A percentile compares a stretch with the other conserved stretches of the same genome.
Conservation (phyloP, 2,329 filamentous ascomycete species). For the Moelleriella libera region DNA sequence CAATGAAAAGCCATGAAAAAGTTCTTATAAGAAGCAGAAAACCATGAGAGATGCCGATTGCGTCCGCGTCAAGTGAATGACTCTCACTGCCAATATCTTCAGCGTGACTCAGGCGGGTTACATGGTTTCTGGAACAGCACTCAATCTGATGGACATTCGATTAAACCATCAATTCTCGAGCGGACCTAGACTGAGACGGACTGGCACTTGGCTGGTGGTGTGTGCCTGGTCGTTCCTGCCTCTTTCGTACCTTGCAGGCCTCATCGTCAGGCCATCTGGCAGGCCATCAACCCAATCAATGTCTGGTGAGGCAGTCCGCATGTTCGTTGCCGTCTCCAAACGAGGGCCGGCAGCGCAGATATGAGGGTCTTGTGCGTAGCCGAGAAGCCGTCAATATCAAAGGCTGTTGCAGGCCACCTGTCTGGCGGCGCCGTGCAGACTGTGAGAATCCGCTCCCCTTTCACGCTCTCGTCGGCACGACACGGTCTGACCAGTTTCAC, state of each 20-base stretch:
- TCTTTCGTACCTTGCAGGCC: too few relatives aligned
- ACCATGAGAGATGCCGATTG: too few relatives aligned
- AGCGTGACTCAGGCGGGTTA: too few relatives aligned
- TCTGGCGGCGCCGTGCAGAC: slow-evolving; percentile 60
- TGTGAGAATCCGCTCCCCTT: slow-evolving; percentile 34
- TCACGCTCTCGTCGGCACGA: not conserved
- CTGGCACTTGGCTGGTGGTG: not conserved
- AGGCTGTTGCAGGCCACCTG: slow-evolving; percentile 81
- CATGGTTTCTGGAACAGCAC: too few relatives aligned
- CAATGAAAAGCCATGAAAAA: too few relatives aligned
- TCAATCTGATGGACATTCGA: too few relatives aligned
- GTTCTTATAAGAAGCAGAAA: too few relatives aligned
- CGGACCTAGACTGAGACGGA: too few relatives aligned
- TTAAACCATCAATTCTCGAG: too few relatives aligned
- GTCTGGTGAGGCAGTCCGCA: not conserved
- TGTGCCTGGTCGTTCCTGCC: not conserved
- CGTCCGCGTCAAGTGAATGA: too few relatives aligned
- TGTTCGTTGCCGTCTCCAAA: not conserved
- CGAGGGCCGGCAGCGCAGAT: not conserved
- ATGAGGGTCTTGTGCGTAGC: slow-evolving; percentile 43
- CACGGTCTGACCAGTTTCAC: not conserved
- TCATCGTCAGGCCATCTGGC: too few relatives aligned
- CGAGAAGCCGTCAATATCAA: slow-evolving; percentile 81
- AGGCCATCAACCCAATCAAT: not conserved
- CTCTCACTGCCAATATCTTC: too few relatives aligned